These are phyloP conservation scores for Theobroma cacao DNA, from an alignment of 345 rosid species.

Conservation along the genomic window DNA sequence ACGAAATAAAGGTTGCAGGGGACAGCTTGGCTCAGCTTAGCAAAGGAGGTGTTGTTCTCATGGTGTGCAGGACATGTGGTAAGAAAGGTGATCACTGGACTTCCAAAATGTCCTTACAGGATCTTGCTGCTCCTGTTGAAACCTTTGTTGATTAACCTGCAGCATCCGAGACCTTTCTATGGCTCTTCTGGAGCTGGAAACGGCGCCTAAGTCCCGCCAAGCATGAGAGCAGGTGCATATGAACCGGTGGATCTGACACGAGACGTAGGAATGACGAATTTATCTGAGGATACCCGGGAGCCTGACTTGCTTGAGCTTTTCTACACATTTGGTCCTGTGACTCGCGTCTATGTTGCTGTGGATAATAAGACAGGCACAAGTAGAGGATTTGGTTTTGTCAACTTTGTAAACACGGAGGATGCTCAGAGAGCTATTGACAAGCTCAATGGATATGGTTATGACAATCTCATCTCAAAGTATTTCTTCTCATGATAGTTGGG, in stretches of 20 bases:
- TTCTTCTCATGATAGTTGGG: too few species aligned
- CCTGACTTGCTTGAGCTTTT: constrained; percentile 39
- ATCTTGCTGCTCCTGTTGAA: constrained; percentile 37
- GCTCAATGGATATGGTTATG: constrained; percentile 41
- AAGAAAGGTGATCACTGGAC: constrained; percentile 72
- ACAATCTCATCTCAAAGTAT: constrained; percentile 36
- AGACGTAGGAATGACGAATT: constrained; percentile 22
- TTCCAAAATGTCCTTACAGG: constrained; percentile 52
- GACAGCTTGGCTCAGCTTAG: constrained; percentile 43
- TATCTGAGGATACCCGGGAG: constrained; percentile 36
- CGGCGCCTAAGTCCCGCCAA: constrained; percentile 50
- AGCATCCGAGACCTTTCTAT: constrained; percentile 29
- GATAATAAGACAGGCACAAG: constrained; percentile 24
- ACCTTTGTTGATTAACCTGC: constrained; percentile 36
- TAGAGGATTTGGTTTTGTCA: constrained; percentile 34
- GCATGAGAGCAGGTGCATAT: constrained; percentile 25
- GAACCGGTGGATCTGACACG: constrained; percentile 18
- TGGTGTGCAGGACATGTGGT: constrained; percentile 56
- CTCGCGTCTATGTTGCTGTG: constrained; percentile 24
- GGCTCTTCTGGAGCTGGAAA: constrained; percentile 26
- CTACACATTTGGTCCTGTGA: constrained; percentile 26
- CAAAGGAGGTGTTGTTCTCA: constrained; percentile 47
- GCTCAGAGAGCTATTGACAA: constrained; percentile 31
- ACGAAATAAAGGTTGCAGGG: constrained; percentile 35
- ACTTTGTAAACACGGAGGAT: constrained; percentile 26